A percentile compares a stretch with the other conserved stretches of the same genome.
These are phyloP conservation scores for Ogataea polymorpha DNA, from an alignment of 805 yeast genomes.

Conservation along the genomic window DNA sequence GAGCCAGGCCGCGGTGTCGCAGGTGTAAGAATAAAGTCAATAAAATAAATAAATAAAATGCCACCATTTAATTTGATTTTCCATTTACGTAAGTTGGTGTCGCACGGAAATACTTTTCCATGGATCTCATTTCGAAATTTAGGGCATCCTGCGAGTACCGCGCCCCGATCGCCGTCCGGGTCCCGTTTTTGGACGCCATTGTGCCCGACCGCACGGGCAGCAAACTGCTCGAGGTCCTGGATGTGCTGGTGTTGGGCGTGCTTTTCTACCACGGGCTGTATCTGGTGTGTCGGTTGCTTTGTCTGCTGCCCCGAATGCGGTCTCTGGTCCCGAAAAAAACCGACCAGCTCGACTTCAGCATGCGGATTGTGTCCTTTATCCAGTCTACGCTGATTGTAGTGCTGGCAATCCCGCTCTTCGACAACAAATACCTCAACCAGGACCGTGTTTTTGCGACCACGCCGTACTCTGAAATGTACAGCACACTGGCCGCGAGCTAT, in stretches of 20 bases:
- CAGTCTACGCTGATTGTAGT: slow-evolving; percentile 32
- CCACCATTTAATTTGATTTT: not conserved
- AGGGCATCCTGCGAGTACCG: slow-evolving; percentile 2
- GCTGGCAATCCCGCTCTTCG: slow-evolving; percentile 30
- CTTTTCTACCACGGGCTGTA: slow-evolving; percentile 18
- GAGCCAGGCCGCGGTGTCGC: slow-evolving; percentile 33
- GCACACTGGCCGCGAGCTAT: slow-evolving; percentile 32
- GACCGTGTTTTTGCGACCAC: slow-evolving; percentile 34
- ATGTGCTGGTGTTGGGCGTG: slow-evolving; percentile 22
- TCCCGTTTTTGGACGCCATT: slow-evolving; percentile 19
- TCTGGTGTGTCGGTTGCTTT: slow-evolving; percentile 14
- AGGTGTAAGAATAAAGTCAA: slow-evolving; percentile 18
- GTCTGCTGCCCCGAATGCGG: slow-evolving; percentile 14
- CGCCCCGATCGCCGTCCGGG: slow-evolving; percentile 1
- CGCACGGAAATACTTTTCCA: not conserved
- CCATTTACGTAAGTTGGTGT: not conserved
- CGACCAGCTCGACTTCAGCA: slow-evolving; percentile 28
- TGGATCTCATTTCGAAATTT: slow-evolving; percentile 6
- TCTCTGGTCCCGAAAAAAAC: slow-evolving; percentile 16
- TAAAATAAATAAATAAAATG: not conserved
- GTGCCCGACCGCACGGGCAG: slow-evolving; percentile 8
- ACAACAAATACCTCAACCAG: slow-evolving; percentile 25
- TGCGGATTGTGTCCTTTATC: slow-evolving; percentile 34
- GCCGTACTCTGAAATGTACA: slow-evolving; percentile 33
- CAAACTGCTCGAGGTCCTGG: slow-evolving; percentile 18